Evolutionary conservation across 192 early-diverging fungal genomes (phyloP).

Genomic region (Phlyctochytrium planicorne): DNA sequence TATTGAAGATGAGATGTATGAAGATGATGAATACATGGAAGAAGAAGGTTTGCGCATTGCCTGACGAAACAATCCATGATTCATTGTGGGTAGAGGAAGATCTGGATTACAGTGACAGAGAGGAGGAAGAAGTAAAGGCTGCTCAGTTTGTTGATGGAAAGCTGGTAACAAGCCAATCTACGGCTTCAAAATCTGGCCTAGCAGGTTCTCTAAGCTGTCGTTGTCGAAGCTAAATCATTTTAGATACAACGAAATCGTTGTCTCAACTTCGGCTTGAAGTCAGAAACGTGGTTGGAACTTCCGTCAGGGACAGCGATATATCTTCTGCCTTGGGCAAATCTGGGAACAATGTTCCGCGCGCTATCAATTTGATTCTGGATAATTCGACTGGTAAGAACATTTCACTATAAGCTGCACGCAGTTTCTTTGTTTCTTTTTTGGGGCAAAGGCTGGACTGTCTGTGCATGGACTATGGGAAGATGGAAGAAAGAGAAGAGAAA

Average conservation of each 20-base stretch:
- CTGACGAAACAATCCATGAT: background rate
- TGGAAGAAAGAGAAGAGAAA: slow-evolving; percentile 16
- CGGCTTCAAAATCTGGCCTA: slow-evolving; percentile 26
- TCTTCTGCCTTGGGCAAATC: slow-evolving; percentile 70
- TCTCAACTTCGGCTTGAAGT: slow-evolving; percentile 59
- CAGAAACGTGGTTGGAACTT: slow-evolving; percentile 56
- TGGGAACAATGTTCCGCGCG: slow-evolving; percentile 67
- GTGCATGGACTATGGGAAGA: slow-evolving; percentile 20
- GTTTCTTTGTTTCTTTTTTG: slow-evolving; percentile 3
- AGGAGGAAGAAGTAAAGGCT: slow-evolving; percentile 3
- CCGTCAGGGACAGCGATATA: slow-evolving; percentile 65
- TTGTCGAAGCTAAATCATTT: no score
- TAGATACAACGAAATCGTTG: background rate
- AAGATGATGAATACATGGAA: slow-evolving; percentile 5
- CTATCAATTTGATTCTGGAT: slow-evolving; percentile 70
- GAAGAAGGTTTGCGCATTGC: slow-evolving; percentile 5
- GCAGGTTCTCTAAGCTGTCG: background rate
- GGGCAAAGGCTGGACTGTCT: slow-evolving; percentile 42
- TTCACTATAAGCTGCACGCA: background rate
- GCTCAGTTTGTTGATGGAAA: slow-evolving; percentile 1
- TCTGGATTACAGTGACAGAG: slow-evolving; percentile 3
- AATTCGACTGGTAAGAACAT: slow-evolving; percentile 12
- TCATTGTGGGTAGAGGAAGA: slow-evolving; percentile 1
- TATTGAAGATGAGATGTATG: background rate
- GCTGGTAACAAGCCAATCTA: background rate